phyloP scores from a whole-genome alignment of 192 early-diverging fungal species.

The Coemansia sp. region DNA sequence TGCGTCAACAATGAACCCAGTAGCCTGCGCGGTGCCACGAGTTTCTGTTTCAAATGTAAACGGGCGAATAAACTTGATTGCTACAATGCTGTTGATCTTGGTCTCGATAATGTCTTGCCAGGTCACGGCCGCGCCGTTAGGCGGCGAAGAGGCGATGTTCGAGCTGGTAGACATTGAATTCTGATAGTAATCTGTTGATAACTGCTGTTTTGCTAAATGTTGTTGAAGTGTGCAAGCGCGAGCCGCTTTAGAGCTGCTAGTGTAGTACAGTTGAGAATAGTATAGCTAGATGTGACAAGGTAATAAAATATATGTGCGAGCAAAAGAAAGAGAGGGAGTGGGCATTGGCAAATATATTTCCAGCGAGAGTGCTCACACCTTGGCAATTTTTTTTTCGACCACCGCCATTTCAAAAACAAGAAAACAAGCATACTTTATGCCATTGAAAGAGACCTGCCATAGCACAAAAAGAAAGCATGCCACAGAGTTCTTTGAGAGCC shows the following conservation, averaged over 20 bases:
- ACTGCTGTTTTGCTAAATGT: neutral
- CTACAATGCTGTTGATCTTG: constrained; percentile 42
- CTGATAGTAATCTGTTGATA: neutral
- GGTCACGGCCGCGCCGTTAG: neutral
- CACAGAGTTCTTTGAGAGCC: neutral
- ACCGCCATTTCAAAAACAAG: too few species aligned
- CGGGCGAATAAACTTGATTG: constrained; percentile 37
- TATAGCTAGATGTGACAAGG: too few species aligned
- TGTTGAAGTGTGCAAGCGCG: too few species aligned
- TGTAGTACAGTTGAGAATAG: neutral
- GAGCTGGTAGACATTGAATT: neutral
- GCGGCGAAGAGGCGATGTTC: neutral
- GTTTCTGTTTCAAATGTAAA: constrained; percentile 39
- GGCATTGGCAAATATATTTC: too few species aligned
- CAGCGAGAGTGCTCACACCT: too few species aligned
- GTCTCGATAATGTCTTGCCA: constrained; percentile 42
- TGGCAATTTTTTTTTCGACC: too few species aligned
- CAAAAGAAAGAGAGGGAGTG: too few species aligned
- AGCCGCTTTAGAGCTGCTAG: neutral
- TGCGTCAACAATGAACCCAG: constrained; percentile 81
- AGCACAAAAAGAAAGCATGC: neutral
- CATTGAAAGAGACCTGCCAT: neutral
- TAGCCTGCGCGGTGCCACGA: constrained; percentile 48
- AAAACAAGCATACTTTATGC: neutral
- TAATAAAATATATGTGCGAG: neutral